Evolutionary conservation across 148 eudicot species (phyloP), one percentile per base, ranked within the genome.

Genomic region (Chenopodium suecicum): DNA sequence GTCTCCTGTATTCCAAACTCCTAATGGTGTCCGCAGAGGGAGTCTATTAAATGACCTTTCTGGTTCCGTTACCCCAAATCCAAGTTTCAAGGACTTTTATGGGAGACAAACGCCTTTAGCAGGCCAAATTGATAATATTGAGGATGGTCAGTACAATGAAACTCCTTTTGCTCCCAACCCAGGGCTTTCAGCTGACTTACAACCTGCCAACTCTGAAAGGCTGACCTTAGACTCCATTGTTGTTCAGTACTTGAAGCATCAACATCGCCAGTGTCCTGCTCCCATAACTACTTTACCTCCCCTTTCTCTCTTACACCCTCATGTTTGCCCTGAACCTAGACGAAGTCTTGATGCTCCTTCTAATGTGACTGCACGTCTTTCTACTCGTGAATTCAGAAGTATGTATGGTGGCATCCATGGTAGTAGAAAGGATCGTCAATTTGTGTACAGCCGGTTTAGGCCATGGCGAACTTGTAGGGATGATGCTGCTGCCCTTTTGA

Each of bases 231-330:
- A 96, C 52, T 94, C 99, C 81, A 87, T 96, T 84, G 93, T 94
- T 84, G 90, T 91, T 84, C 99, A 96, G 91, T 94, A 90, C 79
- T 83, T 96, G 82, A 96, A 96, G 87, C 97, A 96, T 83, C 99
- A 96, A 82, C 99, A 96, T 85, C 98, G 98, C 70, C 98, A 96
- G 82, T 96, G 99, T 83, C 94, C 99, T 73, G 98, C 95, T 84
- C 99, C 99, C 27, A 96, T 96, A 71, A 96, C 99, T 63, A 96
- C 99, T 70, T 87, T 96, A 68, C 99, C 99, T 46, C 95, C 99
- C 52, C 92, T 96, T 67, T 96, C 99, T 64, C 95, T 96, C 75
- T 82, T 91, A 85, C 98, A 96, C 60, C 94, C 99, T 37, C 99
- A 96, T 81, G 91, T 94, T 77, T 96, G 98, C 82, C 99, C 99